A percentile compares a stretch with the other conserved stretches of the same genome.
These are phyloP conservation scores for Phytophthora colocasiae DNA, from an alignment of 352 stramenopile genomes.

Conservation along the genomic window DNA sequence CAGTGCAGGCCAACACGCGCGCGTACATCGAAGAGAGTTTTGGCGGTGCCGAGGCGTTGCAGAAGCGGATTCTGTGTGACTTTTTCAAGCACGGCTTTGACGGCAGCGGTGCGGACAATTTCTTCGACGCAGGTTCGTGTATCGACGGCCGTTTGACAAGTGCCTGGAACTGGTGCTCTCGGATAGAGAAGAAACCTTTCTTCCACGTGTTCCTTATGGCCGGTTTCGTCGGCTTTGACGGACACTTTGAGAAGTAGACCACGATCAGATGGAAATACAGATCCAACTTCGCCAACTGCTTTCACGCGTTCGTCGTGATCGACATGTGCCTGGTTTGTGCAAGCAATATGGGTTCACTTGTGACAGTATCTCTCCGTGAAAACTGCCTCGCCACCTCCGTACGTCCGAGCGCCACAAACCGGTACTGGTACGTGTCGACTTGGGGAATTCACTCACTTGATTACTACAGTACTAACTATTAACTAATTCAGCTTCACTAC, in stretches of 20 bases:
- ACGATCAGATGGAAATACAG: constrained; percentile 32
- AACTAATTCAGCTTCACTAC: constrained; percentile 38
- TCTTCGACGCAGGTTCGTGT: constrained; percentile 83
- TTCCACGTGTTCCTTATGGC: constrained; percentile 93
- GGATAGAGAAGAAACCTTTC: constrained; percentile 92
- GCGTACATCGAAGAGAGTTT: constrained; percentile 84
- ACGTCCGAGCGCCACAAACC: neutral
- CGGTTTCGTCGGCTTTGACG: constrained; percentile 94
- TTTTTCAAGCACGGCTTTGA: constrained; percentile 96
- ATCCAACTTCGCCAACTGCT: constrained; percentile 23
- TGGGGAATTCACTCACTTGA: constrained; percentile 27
- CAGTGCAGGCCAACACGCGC: constrained; percentile 49
- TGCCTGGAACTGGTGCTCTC: constrained; percentile 94
- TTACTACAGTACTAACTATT: constrained; percentile 36
- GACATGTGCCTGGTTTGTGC: constrained; percentile 19
- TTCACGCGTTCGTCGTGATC: constrained; percentile 11
- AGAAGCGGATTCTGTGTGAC: constrained; percentile 87
- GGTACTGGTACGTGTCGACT: too few relatives aligned
- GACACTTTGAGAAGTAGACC: constrained; percentile 89
- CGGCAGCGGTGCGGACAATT: constrained; percentile 91
- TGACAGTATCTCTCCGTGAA: constrained; percentile 14
- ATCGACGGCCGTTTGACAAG: constrained; percentile 94
- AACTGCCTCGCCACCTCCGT: constrained; percentile 4
- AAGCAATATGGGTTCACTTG: constrained; percentile 17
- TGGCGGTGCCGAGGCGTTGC: constrained; percentile 65